Conservation (phyloP, 306 rosid genomes). For the Delonix regia region DNA sequence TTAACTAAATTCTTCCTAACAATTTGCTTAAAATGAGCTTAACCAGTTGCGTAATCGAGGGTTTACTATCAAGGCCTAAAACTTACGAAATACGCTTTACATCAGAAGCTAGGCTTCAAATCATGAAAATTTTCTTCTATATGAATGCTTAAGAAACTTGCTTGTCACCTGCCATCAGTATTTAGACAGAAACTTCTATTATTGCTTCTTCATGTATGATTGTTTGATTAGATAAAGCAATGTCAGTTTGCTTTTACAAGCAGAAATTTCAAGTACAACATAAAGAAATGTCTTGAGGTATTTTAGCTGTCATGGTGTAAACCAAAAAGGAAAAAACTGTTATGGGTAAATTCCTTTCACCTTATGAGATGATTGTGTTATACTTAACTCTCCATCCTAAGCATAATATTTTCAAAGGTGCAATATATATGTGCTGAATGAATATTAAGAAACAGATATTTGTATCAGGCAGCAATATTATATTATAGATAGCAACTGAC, state of each 20-base stretch:
- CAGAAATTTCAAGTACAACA: slow-evolving; percentile 46
- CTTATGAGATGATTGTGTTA: not conserved
- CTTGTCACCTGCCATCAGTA: slow-evolving; percentile 35
- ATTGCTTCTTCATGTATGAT: slow-evolving; percentile 41
- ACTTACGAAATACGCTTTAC: slow-evolving; percentile 33
- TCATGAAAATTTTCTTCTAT: slow-evolving; percentile 30
- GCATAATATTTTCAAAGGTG: not conserved
- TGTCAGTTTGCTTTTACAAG: slow-evolving; percentile 45
- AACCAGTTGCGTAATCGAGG: slow-evolving; percentile 40
- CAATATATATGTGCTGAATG: not conserved
- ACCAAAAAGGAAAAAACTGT: not conserved
- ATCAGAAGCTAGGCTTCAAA: slow-evolving; percentile 33
- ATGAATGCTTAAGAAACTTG: slow-evolving; percentile 31
- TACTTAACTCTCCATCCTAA: not conserved
- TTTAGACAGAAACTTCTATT: slow-evolving; percentile 29
- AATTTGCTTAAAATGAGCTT: slow-evolving; percentile 27
- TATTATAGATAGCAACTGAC: not conserved
- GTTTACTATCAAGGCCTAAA: slow-evolving; percentile 38
- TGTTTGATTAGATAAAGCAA: slow-evolving; percentile 41
- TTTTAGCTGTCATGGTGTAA: not conserved
- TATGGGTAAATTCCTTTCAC: slow-evolving; percentile 4
- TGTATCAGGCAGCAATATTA: not conserved
- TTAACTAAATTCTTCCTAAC: slow-evolving; percentile 19
- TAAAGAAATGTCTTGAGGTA: not conserved
- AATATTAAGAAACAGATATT: not conserved